Percentiles rank a stretch among this genome's conserved stretches.
Evolutionary conservation across 2,329 filamentous ascomycete genomes (phyloP).

Genomic region (Endoconidiophora laricicola): DNA sequence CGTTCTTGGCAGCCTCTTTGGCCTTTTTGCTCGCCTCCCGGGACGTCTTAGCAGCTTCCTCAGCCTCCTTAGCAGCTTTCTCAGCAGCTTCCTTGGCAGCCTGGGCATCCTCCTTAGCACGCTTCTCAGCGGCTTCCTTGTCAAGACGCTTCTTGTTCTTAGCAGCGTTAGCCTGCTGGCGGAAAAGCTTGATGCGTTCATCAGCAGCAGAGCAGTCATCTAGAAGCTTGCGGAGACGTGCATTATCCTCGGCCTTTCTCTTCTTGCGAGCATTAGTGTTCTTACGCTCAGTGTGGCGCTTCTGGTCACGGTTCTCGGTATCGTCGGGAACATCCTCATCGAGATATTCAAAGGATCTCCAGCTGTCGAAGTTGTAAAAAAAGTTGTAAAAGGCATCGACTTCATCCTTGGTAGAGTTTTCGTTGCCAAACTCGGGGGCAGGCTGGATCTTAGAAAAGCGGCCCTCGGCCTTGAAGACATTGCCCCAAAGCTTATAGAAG

Average conservation of each 20-base stretch:
- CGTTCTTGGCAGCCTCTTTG: slow-evolving; percentile 97
- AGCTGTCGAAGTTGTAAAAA: slow-evolving; percentile 99
- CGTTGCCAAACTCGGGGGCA: slow-evolving; percentile 71
- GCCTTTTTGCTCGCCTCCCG: slow-evolving; percentile 82
- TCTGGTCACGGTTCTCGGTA: slow-evolving; percentile 97
- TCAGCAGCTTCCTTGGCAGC: slow-evolving; percentile 74
- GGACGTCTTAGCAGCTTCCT: slow-evolving; percentile 69
- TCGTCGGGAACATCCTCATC: slow-evolving; percentile 98
- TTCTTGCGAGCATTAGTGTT: slow-evolving; percentile 95
- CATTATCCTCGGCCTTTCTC: slow-evolving; percentile 97
- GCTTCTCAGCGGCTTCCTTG: slow-evolving; percentile 81
- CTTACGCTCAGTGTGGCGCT: slow-evolving; percentile 95
- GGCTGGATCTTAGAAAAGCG: slow-evolving; percentile 87
- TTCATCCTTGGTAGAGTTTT: slow-evolving; percentile 70
- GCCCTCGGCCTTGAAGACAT: slow-evolving; percentile 77
- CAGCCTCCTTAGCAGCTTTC: slow-evolving; percentile 63
- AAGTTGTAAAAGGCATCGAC: slow-evolving; percentile 98
- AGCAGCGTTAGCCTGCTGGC: slow-evolving; percentile 72
- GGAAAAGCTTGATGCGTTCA: slow-evolving; percentile 95
- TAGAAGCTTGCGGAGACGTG: slow-evolving; percentile 74
- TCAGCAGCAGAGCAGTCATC: slow-evolving; percentile 74
- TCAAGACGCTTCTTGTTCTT: slow-evolving; percentile 94
- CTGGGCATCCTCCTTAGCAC: slow-evolving; percentile 67
- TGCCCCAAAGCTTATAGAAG: slow-evolving; percentile 89
- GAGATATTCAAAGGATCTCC: slow-evolving; percentile 93